Conservation (phyloP, 208 protist genomes). For the Leishmania mexicana region DNA sequence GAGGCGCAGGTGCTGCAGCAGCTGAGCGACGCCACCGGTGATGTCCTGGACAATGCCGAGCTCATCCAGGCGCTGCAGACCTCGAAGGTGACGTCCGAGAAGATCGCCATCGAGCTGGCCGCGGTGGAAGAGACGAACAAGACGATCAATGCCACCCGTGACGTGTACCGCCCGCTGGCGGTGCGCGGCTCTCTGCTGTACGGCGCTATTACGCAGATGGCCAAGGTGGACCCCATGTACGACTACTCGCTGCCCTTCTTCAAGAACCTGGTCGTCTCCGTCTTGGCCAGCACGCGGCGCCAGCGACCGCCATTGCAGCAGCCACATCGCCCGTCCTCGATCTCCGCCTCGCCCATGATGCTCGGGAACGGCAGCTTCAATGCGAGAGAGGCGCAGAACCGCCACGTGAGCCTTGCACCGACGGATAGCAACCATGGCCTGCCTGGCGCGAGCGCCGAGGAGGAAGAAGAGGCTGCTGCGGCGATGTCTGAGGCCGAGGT, state of each 20-base stretch:
- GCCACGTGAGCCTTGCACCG: not conserved
- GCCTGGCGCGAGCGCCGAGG: conserved; percentile 4
- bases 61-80: conserved; percentile 94
- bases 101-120: conserved; percentile 88
- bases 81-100: conserved; percentile 91
- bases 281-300: conserved; percentile 70
- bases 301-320: conserved; percentile 10
- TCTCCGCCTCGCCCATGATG: not conserved
- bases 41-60: conserved; percentile 95
- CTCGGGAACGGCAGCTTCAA: not conserved
- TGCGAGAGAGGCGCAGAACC: conserved; percentile 1
- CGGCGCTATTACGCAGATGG: conserved; percentile 92
- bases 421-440: not conserved
- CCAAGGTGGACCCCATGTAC: conserved; percentile 93
- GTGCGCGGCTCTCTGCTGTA: conserved; percentile 95
- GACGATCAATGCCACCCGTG: conserved; percentile 91
- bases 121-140: conserved; percentile 93
- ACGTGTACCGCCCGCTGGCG: conserved; percentile 92
- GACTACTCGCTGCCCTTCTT: conserved; percentile 93
- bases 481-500: conserved; percentile 37
- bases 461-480: conserved; percentile 22
- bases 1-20: conserved; percentile 94
- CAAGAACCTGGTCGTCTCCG: conserved; percentile 88
- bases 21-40: conserved; percentile 91
- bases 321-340: conserved; percentile 17